phyloP scores from a whole-genome alignment of 345 rosid genomes.

The Ceriops tagal region DNA sequence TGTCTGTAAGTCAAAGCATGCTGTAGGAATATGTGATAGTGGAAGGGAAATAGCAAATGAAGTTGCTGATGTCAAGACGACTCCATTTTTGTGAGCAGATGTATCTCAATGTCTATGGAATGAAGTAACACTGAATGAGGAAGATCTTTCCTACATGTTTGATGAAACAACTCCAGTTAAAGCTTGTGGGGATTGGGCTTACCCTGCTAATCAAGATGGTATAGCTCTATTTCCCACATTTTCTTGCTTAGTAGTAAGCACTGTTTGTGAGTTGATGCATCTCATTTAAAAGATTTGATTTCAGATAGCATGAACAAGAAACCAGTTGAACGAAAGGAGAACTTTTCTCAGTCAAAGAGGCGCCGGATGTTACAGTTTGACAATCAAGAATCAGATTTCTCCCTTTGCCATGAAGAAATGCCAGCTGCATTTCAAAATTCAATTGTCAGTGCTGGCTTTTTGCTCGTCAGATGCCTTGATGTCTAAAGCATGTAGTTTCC shows the following conservation, averaged over 20 bases:
- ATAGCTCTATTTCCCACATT: slow-evolving; percentile 11
- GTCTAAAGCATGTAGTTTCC: neutral
- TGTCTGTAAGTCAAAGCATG: neutral
- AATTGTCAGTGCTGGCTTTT: slow-evolving; percentile 39
- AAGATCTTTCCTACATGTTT: slow-evolving; percentile 76
- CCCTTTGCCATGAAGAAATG: slow-evolving; percentile 54
- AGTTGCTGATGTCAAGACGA: neutral
- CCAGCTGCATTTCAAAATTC: slow-evolving; percentile 68
- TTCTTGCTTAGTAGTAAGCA: neutral
- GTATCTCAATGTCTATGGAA: slow-evolving; percentile 37
- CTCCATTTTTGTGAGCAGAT: slow-evolving; percentile 21
- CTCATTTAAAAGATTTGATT: slow-evolving; percentile 19
- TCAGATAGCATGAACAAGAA: slow-evolving; percentile 54
- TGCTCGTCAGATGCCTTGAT: slow-evolving; percentile 3
- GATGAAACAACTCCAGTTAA: slow-evolving; percentile 81
- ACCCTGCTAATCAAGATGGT: slow-evolving; percentile 46
- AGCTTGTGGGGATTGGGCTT: slow-evolving; percentile 73
- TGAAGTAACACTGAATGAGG: slow-evolving; percentile 64
- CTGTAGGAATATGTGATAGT: neutral
- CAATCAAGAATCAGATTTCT: slow-evolving; percentile 40
- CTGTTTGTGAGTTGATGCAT: neutral
- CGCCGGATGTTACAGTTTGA: slow-evolving; percentile 91
- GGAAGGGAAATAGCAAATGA: neutral
- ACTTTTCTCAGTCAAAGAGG: slow-evolving; percentile 63
- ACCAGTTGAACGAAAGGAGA: slow-evolving; percentile 44